These are phyloP conservation scores for Leishmania major DNA, from an alignment of 208 protist species.

Conservation along the genomic window DNA sequence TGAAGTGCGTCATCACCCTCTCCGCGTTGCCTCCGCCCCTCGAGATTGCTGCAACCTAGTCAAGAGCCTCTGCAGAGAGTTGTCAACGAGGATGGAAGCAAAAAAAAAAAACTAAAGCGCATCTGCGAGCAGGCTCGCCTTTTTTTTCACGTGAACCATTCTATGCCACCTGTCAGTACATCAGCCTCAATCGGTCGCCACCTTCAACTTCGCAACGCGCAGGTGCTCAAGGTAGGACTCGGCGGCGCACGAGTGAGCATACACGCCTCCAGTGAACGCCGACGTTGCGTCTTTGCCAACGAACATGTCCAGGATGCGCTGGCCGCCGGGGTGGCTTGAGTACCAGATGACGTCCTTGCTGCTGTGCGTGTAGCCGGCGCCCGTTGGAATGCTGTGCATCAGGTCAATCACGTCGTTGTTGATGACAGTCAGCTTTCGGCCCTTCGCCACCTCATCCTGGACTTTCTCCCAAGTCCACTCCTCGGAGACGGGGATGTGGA, in stretches of 20 bases:
- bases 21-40: neutral
- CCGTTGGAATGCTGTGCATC: constrained; percentile 55
- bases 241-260: constrained; percentile 68
- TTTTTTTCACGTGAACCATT: neutral
- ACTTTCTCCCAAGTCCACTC: constrained; percentile 72
- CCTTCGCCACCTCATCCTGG: constrained; percentile 55
- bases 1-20: neutral
- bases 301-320: constrained; percentile 72
- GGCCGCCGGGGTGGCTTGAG: constrained; percentile 73
- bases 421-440: constrained; percentile 71
- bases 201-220: constrained; percentile 58
- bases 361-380: constrained; percentile 64
- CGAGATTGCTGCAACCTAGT: neutral
- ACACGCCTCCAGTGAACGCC: constrained; percentile 73
- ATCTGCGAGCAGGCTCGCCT: neutral
- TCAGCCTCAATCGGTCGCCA: constrained; percentile 3
- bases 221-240: constrained; percentile 70
- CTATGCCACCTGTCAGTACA: neutral
- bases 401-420: constrained; percentile 74
- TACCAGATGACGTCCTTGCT: constrained; percentile 76
- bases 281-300: constrained; percentile 78
- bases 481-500: constrained; percentile 39
- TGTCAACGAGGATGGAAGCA: no score
- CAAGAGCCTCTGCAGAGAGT: neutral
- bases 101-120: neutral